Evolutionary conservation across 2,329 filamentous ascomycete species (phyloP).

Genomic region (Fusarium mexicanum): DNA sequence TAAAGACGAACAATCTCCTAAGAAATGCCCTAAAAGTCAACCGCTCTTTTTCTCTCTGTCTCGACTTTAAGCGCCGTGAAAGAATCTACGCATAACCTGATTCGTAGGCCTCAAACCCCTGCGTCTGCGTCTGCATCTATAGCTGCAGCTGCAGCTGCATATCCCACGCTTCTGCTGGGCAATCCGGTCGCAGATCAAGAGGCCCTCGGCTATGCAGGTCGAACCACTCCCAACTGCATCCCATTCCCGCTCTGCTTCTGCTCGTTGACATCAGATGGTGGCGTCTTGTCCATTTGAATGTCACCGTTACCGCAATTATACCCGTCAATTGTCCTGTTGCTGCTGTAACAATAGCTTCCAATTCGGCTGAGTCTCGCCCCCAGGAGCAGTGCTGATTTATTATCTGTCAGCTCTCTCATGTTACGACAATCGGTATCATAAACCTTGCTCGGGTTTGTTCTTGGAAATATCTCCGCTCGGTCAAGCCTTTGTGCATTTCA

Average conservation of each 20-base stretch:
- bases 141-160: constrained; percentile 1
- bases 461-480: constrained; percentile 31
- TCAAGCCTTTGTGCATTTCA: constrained; percentile 17
- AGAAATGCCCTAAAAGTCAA: constrained; percentile 22
- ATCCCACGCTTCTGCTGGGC: constrained; percentile 48
- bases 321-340: not conserved
- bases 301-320: constrained; percentile 5
- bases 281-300: constrained; percentile 22
- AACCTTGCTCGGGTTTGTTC: constrained; percentile 19
- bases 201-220: constrained; percentile 53
- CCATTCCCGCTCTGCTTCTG: constrained; percentile 21
- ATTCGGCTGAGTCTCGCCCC: not conserved
- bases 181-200: constrained; percentile 49
- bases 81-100: constrained; percentile 38
- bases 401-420: constrained; percentile 7
- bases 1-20: not conserved
- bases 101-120: constrained; percentile 28
- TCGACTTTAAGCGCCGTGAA: constrained; percentile 44
- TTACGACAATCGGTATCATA: not conserved
- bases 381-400: not conserved
- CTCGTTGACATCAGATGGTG: constrained; percentile 38
- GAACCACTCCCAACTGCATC: constrained; percentile 43
- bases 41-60: constrained; percentile 11
- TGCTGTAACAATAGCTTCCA: not conserved
- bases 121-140: constrained; percentile 6